Evolutionary conservation across 2,329 filamentous ascomycete species (phyloP), one percentile per base, ranked within the genome.

Genomic region (Dactylellina sp.): DNA sequence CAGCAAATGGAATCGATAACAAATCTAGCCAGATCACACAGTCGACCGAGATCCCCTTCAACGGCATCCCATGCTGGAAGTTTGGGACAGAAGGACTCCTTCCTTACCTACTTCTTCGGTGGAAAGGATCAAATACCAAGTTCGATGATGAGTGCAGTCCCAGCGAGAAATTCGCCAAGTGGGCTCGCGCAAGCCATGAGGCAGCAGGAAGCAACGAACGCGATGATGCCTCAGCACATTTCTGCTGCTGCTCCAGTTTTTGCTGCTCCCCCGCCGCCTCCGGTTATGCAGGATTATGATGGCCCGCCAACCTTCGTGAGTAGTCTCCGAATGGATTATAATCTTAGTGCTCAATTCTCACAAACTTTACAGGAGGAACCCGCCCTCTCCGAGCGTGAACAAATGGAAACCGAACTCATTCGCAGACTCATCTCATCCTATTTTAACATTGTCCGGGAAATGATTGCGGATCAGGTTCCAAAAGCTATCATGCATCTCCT

Each of bases 401-500:
- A 93, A 47, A 91, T 99, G 84, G 95, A 99, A 83, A 98, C 95
- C 7, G 95, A 99, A 82, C 88, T 99, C 42, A 99, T 99, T 81
- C 91, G 94, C 50, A 91, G 93, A 50, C 87, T 99, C 65, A 99
- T 99, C 81, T 96, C 92, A 32, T 97, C 93, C 0, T 99, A 99
- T 85, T 99, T 99, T 85, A 96, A 97, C 81, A 99, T 99, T 79
- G 95, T 99, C 50, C 91, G 95, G 76, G 95, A 99, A 83, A 94
- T 92, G n/a, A 97, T 97, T 79, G 94, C 94, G 47, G 95, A 99
- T 81, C 94, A 98, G 83, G 95, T 99, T 9, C 95, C 95, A 77
- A 99, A 99, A 84, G 95, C 95, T 3, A 91, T 99, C 78, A 99
- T 99, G 95, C 95, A 99, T 81, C 87, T 99, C 50, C 87, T 99